phyloP scores from a whole-genome alignment of 148 eudicot species.

The Nyssa sinensis region DNA sequence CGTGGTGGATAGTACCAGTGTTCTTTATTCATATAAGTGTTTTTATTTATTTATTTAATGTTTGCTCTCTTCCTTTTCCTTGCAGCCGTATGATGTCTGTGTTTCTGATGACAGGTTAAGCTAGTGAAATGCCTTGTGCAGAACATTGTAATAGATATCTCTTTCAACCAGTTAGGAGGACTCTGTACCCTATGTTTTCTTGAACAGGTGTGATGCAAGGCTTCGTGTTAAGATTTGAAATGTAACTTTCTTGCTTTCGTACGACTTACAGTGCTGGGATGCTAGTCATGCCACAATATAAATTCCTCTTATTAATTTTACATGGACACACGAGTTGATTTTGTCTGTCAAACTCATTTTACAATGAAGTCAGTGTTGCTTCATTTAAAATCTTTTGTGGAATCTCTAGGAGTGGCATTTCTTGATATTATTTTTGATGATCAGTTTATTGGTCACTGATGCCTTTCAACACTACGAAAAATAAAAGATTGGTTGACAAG shows the following conservation, averaged over 20 bases:
- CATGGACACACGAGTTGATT: not conserved
- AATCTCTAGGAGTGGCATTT: not conserved
- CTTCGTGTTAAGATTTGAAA: constrained; percentile 8
- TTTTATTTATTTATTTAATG: too few relatives aligned
- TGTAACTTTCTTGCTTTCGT: constrained; percentile 6
- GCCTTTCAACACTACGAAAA: not conserved
- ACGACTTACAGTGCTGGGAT: not conserved
- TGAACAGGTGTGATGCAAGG: constrained; percentile 27
- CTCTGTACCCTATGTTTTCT: constrained; percentile 61
- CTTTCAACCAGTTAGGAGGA: constrained; percentile 66
- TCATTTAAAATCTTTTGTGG: not conserved
- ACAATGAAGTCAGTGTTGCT: constrained; percentile 3
- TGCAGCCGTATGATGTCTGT: not conserved
- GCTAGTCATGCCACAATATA: not conserved
- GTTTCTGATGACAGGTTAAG: constrained; percentile 51
- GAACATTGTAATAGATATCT: constrained; percentile 48
- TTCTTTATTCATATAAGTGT: too few relatives aligned
- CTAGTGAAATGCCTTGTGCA: constrained; percentile 62
- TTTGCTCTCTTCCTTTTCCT: not conserved
- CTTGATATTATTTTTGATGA: not conserved
- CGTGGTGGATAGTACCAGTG: too few relatives aligned
- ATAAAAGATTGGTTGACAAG: not conserved
- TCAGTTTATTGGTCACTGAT: not conserved
- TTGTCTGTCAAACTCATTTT: not conserved
- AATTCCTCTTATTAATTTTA: constrained; percentile 1